Evolutionary conservation across 352 stramenopile genomes (phyloP).

Genomic region (Phytophthora cactorum): DNA sequence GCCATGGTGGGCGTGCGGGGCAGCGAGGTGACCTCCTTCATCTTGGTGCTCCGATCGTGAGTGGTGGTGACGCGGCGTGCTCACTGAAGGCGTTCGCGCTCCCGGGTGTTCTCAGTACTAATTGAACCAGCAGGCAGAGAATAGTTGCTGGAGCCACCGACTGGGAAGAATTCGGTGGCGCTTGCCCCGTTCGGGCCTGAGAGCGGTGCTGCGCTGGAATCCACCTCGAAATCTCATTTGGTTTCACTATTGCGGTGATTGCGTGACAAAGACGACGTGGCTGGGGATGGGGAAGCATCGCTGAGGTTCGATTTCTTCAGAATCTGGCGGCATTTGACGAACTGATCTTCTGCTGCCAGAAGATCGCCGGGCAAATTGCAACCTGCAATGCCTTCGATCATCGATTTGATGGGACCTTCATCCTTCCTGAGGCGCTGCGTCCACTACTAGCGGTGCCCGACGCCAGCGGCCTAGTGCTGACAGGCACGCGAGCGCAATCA

Average conservation of each 20-base stretch:
- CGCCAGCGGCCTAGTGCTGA: too few relatives aligned
- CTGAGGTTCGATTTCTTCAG: too few relatives aligned
- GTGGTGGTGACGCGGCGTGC: conserved; percentile 42
- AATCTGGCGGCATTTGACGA: too few relatives aligned
- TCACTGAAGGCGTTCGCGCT: conserved; percentile 30
- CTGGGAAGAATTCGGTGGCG: conserved; percentile 2
- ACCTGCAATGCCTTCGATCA: too few relatives aligned
- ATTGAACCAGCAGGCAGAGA: conserved; percentile 12
- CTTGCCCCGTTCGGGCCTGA: background rate
- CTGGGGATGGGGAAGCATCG: background rate
- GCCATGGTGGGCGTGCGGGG: conserved; percentile 31
- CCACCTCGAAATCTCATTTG: conserved; percentile 4
- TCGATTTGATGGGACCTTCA: too few relatives aligned
- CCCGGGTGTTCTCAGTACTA: conserved; percentile 10
- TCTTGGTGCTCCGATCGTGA: conserved; percentile 14
- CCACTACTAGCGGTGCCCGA: too few relatives aligned
- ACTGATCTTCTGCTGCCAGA: too few relatives aligned
- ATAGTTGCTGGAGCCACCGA: conserved; percentile 15
- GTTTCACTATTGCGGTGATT: conserved; percentile 19
- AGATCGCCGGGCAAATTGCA: too few relatives aligned
- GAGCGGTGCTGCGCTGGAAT: conserved; percentile 2
- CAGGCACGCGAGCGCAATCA: background rate
- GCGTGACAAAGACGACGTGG: conserved; percentile 27
- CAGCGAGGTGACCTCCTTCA: conserved; percentile 33
- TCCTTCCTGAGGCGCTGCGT: too few relatives aligned